Evolutionary conservation across 2,329 filamentous ascomycete genomes (phyloP).

Genomic region (Cadophora luteo-olivacea): DNA sequence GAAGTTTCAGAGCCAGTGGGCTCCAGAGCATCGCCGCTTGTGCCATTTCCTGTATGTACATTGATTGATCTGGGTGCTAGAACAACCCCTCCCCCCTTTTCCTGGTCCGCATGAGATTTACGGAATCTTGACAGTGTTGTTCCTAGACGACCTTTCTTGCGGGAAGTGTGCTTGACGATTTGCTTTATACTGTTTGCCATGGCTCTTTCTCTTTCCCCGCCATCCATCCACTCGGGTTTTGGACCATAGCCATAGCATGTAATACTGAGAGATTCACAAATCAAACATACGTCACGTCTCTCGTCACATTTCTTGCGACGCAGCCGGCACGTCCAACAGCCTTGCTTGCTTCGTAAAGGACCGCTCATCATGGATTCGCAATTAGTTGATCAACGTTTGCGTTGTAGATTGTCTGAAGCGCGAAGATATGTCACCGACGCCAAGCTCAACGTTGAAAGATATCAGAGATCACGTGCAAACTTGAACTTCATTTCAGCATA

Average conservation of each 20-base stretch:
- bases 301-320: slow-evolving; percentile 72
- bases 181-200: slow-evolving; percentile 60
- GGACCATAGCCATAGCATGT: slow-evolving; percentile 59
- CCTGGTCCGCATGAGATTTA: background rate
- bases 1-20: slow-evolving; percentile 8
- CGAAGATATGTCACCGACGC: background rate
- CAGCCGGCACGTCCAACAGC: slow-evolving; percentile 70
- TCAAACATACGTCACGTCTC: slow-evolving; percentile 63
- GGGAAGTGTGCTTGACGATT: slow-evolving; percentile 51
- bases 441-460: background rate
- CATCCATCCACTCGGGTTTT: slow-evolving; percentile 45
- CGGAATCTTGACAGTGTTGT: slow-evolving; percentile 35
- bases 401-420: too few species aligned
- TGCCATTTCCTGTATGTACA: background rate
- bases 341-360: slow-evolving; percentile 44
- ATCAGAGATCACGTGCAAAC: background rate
- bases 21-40: background rate
- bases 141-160: slow-evolving; percentile 14
- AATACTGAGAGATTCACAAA: slow-evolving; percentile 65
- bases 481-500: too few species aligned
- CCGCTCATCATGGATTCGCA: slow-evolving; percentile 29
- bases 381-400: background rate
- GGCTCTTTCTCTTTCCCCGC: slow-evolving; percentile 49
- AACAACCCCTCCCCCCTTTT: slow-evolving; percentile 21
- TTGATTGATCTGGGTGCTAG: slow-evolving; percentile 33